A percentile compares a stretch with the other conserved stretches of the same genome.
These are phyloP conservation scores for Acacia acuminata DNA, from an alignment of 306 rosid species.

Conservation along the genomic window DNA sequence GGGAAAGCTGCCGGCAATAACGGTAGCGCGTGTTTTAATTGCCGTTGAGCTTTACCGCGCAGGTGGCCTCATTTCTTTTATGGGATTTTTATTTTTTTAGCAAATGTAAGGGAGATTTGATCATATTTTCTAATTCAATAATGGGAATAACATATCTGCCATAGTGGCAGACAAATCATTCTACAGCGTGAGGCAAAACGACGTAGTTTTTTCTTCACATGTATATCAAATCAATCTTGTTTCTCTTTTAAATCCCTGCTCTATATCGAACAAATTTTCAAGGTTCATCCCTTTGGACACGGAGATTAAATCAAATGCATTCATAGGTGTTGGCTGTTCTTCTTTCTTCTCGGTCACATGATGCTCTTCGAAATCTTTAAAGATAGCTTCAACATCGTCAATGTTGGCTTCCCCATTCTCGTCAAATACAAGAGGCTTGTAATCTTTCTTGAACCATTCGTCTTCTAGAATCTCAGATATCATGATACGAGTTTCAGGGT, in stretches of 20 bases:
- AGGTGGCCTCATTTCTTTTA: background rate
- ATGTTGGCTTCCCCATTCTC: slow-evolving; percentile 77
- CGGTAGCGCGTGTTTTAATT: slow-evolving; percentile 20
- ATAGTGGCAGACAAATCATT: no score
- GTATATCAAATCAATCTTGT: no score
- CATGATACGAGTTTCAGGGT: slow-evolving; percentile 81
- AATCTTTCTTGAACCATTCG: slow-evolving; percentile 92
- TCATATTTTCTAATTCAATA: background rate
- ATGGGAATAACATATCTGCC: no score
- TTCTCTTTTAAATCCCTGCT: slow-evolving; percentile 52
- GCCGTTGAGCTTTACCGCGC: slow-evolving; percentile 20
- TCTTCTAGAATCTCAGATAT: slow-evolving; percentile 76
- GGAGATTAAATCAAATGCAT: slow-evolving; percentile 93
- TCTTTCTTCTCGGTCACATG: slow-evolving; percentile 92
- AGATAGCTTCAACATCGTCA: slow-evolving; percentile 96
- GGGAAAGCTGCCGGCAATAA: slow-evolving; percentile 47
- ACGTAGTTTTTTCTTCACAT: no score
- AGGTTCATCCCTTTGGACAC: slow-evolving; percentile 97
- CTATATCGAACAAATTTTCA: slow-evolving; percentile 80
- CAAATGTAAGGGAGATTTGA: background rate
- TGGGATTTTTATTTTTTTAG: background rate
- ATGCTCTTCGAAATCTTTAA: slow-evolving; percentile 91
- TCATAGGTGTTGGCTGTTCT: slow-evolving; percentile 89
- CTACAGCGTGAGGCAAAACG: no score
- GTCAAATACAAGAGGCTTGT: slow-evolving; percentile 75